These are phyloP conservation scores for Trichothecium roseum DNA, from an alignment of 2,329 filamentous ascomycete genomes.

Conservation along the genomic window DNA sequence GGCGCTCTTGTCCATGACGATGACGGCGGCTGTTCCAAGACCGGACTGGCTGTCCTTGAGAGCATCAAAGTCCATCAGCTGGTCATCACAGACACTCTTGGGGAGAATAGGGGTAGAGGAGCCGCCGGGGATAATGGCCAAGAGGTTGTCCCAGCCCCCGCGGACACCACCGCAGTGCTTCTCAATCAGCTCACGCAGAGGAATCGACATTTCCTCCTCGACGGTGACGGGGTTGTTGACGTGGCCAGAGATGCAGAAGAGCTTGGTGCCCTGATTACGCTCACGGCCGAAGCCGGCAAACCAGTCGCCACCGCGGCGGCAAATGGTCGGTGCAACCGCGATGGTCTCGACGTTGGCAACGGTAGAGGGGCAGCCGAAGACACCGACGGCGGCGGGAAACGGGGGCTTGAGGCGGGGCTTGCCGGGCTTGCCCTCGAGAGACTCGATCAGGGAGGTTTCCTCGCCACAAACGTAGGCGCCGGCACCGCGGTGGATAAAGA, in stretches of 20 bases:
- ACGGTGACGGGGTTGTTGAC: conserved; percentile 98
- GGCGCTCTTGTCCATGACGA: conserved; percentile 98
- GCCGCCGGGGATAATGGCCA: conserved; percentile 89
- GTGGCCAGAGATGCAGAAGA: conserved; percentile 96
- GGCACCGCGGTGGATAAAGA: conserved; percentile 92
- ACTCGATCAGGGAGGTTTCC: conserved; percentile 96
- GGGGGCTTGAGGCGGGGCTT: conserved; percentile 98
- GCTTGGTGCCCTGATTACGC: conserved; percentile 93
- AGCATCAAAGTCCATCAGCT: conserved; percentile 98
- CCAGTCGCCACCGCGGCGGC: conserved; percentile 84
- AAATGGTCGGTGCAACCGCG: conserved; percentile 90
- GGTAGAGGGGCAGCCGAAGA: conserved; percentile 96
- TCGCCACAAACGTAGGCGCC: conserved; percentile 98
- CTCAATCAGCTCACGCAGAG: conserved; percentile 90
- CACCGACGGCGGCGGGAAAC: conserved; percentile 92
- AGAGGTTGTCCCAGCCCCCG: conserved; percentile 95
- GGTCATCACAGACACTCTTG: conserved; percentile 81
- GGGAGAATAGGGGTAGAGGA: conserved; percentile 95
- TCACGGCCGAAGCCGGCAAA: conserved; percentile 91
- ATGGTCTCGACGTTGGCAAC: conserved; percentile 98
- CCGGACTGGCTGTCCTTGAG: conserved; percentile 97
- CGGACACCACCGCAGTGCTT: conserved; percentile 96
- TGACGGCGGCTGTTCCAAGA: conserved; percentile 92
- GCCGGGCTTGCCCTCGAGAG: conserved; percentile 94
- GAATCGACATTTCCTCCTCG: conserved; percentile 99